phyloP scores from a whole-genome alignment of 495 filamentous ascomycete species.

The Penicillium silybi region DNA sequence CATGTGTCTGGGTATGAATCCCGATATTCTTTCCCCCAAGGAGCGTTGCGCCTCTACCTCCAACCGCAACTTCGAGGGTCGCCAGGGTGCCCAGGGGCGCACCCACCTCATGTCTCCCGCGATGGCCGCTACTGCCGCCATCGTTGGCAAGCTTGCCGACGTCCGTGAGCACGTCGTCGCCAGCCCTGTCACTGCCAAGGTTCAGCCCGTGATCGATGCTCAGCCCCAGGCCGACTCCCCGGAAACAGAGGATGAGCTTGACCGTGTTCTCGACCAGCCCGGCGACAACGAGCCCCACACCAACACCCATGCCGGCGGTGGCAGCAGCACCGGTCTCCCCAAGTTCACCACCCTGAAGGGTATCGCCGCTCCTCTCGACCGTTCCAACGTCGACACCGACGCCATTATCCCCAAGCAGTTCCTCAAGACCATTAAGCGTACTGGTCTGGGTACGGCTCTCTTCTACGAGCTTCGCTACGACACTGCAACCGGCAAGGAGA shows the following conservation, averaged over 20 bases:
- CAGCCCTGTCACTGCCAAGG: slow-evolving; percentile 56
- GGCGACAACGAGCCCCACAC: slow-evolving; percentile 63
- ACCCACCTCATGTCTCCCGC: slow-evolving; percentile 97
- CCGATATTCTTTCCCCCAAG: slow-evolving; percentile 89
- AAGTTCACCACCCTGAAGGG: slow-evolving; percentile 81
- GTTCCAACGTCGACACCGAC: slow-evolving; percentile 91
- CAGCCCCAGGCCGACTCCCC: slow-evolving; percentile 69
- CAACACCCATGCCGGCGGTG: slow-evolving; percentile 44
- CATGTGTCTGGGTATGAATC: slow-evolving; percentile 99
- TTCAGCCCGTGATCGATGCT: slow-evolving; percentile 49
- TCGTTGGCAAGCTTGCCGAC: slow-evolving; percentile 87
- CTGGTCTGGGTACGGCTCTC: slow-evolving; percentile 81
- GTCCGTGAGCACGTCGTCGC: slow-evolving; percentile 70
- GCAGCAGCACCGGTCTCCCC: slow-evolving; percentile 63
- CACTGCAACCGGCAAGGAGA: slow-evolving; percentile 64
- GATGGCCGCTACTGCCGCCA: slow-evolving; percentile 89
- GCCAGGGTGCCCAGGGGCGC: slow-evolving; percentile 88
- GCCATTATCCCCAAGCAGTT: slow-evolving; percentile 99
- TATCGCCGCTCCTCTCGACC: slow-evolving; percentile 82
- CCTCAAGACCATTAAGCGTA: slow-evolving; percentile 98
- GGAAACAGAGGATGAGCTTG: slow-evolving; percentile 69
- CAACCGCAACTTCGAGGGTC: slow-evolving; percentile 97
- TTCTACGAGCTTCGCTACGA: slow-evolving; percentile 80
- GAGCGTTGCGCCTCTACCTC: slow-evolving; percentile 94
- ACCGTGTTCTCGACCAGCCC: slow-evolving; percentile 73